A percentile compares a stretch with the other conserved stretches of the same genome.
These are phyloP conservation scores for Aspergillus fumigatus DNA, from an alignment of 2,329 filamentous ascomycete species.

Conservation along the genomic window DNA sequence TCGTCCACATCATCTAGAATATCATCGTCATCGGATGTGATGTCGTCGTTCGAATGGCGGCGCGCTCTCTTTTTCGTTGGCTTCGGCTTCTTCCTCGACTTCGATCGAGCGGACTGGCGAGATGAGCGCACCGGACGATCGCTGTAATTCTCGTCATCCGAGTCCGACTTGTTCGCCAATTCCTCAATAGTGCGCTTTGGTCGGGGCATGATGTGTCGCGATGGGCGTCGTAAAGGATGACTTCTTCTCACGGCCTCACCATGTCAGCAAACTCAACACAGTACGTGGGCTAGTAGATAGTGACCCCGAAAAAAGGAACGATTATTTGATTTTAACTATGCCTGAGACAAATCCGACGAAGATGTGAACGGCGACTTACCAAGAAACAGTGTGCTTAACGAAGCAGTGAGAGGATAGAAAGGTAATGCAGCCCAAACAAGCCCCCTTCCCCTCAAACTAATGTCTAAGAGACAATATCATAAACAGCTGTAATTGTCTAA, in stretches of 20 bases:
- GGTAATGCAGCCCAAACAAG: background rate
- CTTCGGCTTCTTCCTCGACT: slow-evolving; percentile 31
- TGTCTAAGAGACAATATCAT: background rate
- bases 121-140: slow-evolving; percentile 31
- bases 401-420: background rate
- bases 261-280: slow-evolving; percentile 10
- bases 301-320: background rate
- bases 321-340: background rate
- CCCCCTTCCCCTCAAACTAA: background rate
- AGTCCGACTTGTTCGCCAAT: slow-evolving; percentile 40
- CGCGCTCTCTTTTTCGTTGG: slow-evolving; percentile 35
- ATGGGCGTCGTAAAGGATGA: background rate
- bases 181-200: slow-evolving; percentile 42
- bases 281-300: background rate
- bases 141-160: slow-evolving; percentile 43
- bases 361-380: background rate
- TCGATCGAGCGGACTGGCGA: slow-evolving; percentile 25
- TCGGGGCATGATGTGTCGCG: slow-evolving; percentile 27
- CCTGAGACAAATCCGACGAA: background rate
- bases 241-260: background rate
- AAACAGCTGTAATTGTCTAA: background rate
- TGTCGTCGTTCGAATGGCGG: slow-evolving; percentile 45
- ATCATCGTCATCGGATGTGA: slow-evolving; percentile 35
- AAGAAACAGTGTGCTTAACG: background rate
- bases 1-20: slow-evolving; percentile 38